Evolutionary conservation across 2,329 filamentous ascomycete genomes (phyloP), one percentile per base, ranked within the genome.

Genomic region (Cladosporium sp.): DNA sequence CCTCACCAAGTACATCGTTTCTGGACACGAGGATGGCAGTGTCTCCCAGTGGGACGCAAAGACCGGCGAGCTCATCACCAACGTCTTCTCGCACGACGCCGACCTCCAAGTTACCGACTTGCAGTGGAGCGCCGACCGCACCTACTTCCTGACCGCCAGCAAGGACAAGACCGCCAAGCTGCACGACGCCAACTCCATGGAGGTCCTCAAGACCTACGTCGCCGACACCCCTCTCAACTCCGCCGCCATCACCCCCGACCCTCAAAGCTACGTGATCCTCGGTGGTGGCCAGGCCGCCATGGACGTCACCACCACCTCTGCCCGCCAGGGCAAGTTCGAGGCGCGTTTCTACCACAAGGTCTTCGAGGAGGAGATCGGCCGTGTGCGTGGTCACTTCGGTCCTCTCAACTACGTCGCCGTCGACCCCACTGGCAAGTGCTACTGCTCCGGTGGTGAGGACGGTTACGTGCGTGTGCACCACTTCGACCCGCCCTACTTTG

Each of bases 271-370:
- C 73, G 93, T 99, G 66, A 95, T 99, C 72, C 88, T 99, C 45
- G 94, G 94, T 70, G 94, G 94, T 85, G 94, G 94, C 69, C 94
- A 99, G 80, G 94, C 92, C 65, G 94, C 94, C 73, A 97, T 97
- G 91, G 93, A 97, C 73, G 94, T 99, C 77, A 99, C 94, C 60
- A 95, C 90, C 57, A 97, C 94, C 54, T 88, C 88, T 36, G 88
- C 92, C 51, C 86, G 94, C 66, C 94, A 99, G 82, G 94, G 94
- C 79, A 97, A 97, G 80, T 99, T 99, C 82, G 94, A 99, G 79
- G 94, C 94, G 45, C 88, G 94, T 66, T 99, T 99, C 84, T 99
- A 97, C 84, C 94, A 99, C 87, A 97, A 96, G 84, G 88, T 99
- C 75, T 97, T 99, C 75, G 92, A 96, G 78, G 93, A 99, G 77